Evolutionary conservation across 495 filamentous ascomycete genomes (phyloP).

Genomic region (Talaromyces wortmannii): DNA sequence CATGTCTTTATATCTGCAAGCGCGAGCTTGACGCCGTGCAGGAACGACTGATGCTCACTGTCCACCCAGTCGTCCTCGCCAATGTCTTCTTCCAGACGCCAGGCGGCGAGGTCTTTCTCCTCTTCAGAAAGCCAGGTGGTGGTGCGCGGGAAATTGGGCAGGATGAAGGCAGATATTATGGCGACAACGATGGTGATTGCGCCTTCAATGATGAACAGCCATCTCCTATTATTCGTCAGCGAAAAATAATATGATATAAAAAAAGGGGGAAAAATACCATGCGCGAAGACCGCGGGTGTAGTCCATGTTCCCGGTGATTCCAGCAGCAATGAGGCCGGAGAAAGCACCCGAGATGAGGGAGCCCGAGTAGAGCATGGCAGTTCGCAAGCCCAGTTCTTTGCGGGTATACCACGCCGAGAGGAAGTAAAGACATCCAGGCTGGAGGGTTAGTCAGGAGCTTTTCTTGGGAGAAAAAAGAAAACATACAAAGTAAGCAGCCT

Average conservation of each 20-base stretch:
- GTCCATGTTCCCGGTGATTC: conserved; percentile 39
- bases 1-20: conserved; percentile 67
- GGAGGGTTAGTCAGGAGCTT: conserved; percentile 4
- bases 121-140: conserved; percentile 66
- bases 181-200: conserved; percentile 49
- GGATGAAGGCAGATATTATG: conserved; percentile 46
- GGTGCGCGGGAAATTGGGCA: conserved; percentile 77
- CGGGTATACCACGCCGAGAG: conserved; percentile 44
- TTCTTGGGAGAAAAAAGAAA: too few species aligned
- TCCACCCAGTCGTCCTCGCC: conserved; percentile 70
- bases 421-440: conserved; percentile 42
- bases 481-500: conserved; percentile 41
- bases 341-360: conserved; percentile 54
- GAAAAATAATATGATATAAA: conserved; percentile 6
- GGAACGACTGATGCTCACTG: conserved; percentile 55
- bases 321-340: conserved; percentile 54
- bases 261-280: conserved; percentile 21
- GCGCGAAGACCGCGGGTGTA: conserved; percentile 36
- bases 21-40: conserved; percentile 63
- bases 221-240: conserved; percentile 13
- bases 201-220: conserved; percentile 64
- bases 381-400: conserved; percentile 43
- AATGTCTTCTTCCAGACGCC: conserved; percentile 70
- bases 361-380: conserved; percentile 42
- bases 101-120: conserved; percentile 60